Evolutionary conservation across 257 asterid genomes (phyloP), one percentile per base, ranked within the genome.

Genomic region (Primulina eburnea): DNA sequence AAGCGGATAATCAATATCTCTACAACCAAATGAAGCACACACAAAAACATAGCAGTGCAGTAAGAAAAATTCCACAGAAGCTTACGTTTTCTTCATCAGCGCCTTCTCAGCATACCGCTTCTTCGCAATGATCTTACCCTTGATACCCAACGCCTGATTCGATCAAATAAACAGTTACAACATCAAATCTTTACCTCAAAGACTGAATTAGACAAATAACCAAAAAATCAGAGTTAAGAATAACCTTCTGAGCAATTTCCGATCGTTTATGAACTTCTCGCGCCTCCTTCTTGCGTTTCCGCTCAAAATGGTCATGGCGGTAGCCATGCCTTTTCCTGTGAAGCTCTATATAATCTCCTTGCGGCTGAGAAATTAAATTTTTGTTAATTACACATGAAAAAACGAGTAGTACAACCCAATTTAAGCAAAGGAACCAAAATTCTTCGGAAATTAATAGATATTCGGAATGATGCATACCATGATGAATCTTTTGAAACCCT

Each of bases 191-290:
- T 69, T 20, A 2, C 69, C 20, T 43, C 4, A 29, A 58, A 28
- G n/a, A 8, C 5, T 70, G 60, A 60, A 34, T 56, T 16, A 30
- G 4, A 28, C 2, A 28, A 28, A 28, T 28, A 28, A 28, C 30
- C 30, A 64, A 21, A 47, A 73, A 16, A 74, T 59, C 30, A 33
- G 64, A 32, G 10, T 32, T 8, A 34, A 55, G 9, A 34, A 10
- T 2, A 21, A 93, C 98, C 74, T 79, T 84, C 73, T 92, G 97
- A 33, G 96, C 96, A 34, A 73, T 72, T 71, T 81, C 84, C 57
- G 99, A 94, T 68, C 81, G 91, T 85, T 82, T 86, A 81, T 94
- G 97, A 83, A 85, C 96, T 81, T 88, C 96, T 73, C 99, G 96
- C 55, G 97, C 97, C 77, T 90, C 87, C 95, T 84, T 90, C 97